phyloP scores from a whole-genome alignment of 2,329 filamentous ascomycete genomes.

The Sphaerulina musiva region DNA sequence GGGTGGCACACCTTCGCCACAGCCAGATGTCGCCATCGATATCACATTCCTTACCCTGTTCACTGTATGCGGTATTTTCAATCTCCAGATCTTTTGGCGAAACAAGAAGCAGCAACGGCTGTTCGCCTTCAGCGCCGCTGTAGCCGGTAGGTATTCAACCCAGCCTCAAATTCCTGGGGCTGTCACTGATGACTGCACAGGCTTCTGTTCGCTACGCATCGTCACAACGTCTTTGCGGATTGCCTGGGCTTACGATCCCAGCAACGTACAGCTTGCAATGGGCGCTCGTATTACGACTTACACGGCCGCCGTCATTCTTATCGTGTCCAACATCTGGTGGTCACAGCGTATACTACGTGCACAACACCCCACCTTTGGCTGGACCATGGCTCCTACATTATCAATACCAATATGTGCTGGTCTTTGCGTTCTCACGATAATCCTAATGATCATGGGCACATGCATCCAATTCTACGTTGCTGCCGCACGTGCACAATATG shows the following conservation, averaged over 20 bases:
- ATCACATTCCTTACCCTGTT: constrained; percentile 58
- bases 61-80: constrained; percentile 45
- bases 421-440: constrained; percentile 53
- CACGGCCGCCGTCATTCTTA: constrained; percentile 67
- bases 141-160: constrained; percentile 39
- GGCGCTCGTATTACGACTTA: constrained; percentile 63
- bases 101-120: constrained; percentile 45
- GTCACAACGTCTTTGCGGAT: constrained; percentile 47
- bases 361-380: constrained; percentile 64
- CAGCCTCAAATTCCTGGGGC: constrained; percentile 30
- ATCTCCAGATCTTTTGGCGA: constrained; percentile 54
- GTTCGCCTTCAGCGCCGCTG: constrained; percentile 53
- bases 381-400: constrained; percentile 50
- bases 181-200: constrained; percentile 29
- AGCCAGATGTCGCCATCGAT: constrained; percentile 59
- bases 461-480: constrained; percentile 64
- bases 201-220: constrained; percentile 47
- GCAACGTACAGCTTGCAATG: constrained; percentile 45
- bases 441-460: constrained; percentile 59
- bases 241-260: constrained; percentile 47
- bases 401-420: constrained; percentile 55
- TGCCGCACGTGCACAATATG: constrained; percentile 40
- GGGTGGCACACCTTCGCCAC: constrained; percentile 52
- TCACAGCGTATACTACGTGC: constrained; percentile 68
- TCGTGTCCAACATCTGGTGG: constrained; percentile 71